Conservation (phyloP, 129 eudicot species). For the Logfia minima region DNA sequence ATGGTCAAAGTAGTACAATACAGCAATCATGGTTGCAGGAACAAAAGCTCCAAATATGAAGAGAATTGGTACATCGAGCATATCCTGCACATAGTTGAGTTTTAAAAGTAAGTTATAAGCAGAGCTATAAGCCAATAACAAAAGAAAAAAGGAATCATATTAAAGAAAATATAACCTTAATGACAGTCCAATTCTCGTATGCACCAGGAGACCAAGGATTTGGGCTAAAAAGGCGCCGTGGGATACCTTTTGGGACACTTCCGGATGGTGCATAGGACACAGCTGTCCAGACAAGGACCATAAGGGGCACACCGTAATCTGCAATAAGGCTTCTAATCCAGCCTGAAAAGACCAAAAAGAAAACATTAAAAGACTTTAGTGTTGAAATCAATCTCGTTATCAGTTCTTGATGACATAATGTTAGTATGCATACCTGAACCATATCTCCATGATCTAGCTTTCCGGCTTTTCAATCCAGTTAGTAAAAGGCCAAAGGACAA, state of each 20-base stretch:
- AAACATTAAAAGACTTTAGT: not conserved
- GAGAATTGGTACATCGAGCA: slow-evolving; percentile 79
- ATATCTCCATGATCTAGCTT: slow-evolving; percentile 98
- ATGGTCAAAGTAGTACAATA: slow-evolving; percentile 94
- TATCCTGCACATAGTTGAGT: slow-evolving; percentile 57
- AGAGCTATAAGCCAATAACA: not conserved
- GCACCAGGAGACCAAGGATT: slow-evolving; percentile 99
- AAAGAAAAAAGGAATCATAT: not conserved
- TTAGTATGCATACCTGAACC: slow-evolving; percentile 58
- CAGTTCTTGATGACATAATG: no score
- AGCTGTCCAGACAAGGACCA: slow-evolving; percentile 93
- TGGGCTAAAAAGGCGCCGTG: slow-evolving; percentile 89
- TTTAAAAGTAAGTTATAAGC: not conserved
- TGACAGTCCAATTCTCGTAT: slow-evolving; percentile 86
- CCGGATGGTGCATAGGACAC: slow-evolving; percentile 75
- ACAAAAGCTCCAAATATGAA: slow-evolving; percentile 90
- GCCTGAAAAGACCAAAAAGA: slow-evolving; percentile 29
- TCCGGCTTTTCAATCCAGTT: slow-evolving; percentile 85
- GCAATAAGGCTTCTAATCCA: slow-evolving; percentile 93
- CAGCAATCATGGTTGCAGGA: slow-evolving; percentile 98
- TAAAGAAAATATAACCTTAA: slow-evolving; percentile 45
- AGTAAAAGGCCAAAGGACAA: slow-evolving; percentile 88
- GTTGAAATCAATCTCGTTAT: not conserved
- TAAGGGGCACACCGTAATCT: slow-evolving; percentile 95
- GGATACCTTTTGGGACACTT: slow-evolving; percentile 82